Base-by-base conservation (phyloP, 2,329 filamentous ascomycete species). In the Coccinonectria pachysandricola region DNA sequence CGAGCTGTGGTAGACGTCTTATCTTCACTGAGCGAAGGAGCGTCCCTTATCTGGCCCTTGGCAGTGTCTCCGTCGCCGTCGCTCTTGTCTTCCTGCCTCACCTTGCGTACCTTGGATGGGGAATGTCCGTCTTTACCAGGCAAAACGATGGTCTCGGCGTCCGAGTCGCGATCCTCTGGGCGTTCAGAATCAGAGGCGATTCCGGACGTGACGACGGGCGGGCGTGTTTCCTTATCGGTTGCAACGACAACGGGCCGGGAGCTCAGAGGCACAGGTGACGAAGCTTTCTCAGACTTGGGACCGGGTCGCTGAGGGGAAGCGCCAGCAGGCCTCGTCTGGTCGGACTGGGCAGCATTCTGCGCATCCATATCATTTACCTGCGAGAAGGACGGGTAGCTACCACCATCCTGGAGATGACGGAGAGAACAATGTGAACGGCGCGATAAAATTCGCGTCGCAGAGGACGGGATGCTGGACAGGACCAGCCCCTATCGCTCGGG, bases 131-230 rank as follows among this genome's bases (percentile, higher is more conserved):
- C 69, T 46, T 77, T 79, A 15, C 71, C 72, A 8, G 73, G 66
- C 17, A 80, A 52, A 18, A 82, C 75, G 35, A 81, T 78, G 9
- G 77, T 82, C 55, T 82, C 77, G 24, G 77, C 76, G 46, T 82
- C 77, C 2, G 77, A 82, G 42, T 78, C 74, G 45, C 66, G 73
- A 32, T 76, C 75, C 31, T 58, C 57, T 12, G 49, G 51, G 28
- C 43, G 52, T 30, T 68, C 60, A 26, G 53, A 46, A 12, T 54
- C 45, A 26, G 39, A 14, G 14, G 32, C 41, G 12, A 36, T 28
- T 10, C 37, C 37, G 13, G 37, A 22, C 15, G 59, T 56, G 32
- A 49, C 56, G 28, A 45, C 46, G 8, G 52, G 40, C n/a, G n/a
- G n/a, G n/a, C 46, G 43, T 15, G 49, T 29, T 15, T 45, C 45